Evolutionary conservation across 805 yeast genomes (phyloP).

Genomic region (Starmerella potacharoeniae): DNA sequence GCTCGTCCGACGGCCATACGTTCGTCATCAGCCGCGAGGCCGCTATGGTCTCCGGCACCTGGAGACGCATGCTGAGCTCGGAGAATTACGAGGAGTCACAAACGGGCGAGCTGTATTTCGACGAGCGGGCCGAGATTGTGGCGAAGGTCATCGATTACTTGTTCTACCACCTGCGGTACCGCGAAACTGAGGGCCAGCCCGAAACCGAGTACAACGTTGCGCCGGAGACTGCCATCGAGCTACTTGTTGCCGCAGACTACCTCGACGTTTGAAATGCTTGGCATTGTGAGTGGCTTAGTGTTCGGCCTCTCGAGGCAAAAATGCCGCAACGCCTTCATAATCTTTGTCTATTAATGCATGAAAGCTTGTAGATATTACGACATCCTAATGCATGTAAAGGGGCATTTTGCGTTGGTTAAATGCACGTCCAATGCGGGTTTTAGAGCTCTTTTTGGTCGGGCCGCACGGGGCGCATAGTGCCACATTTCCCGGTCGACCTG

Average conservation of each 20-base stretch:
- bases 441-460: too few species aligned
- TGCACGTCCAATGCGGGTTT: too few species aligned
- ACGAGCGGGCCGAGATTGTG: conserved; percentile 57
- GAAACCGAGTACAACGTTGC: conserved; percentile 63
- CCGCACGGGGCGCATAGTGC: too few species aligned
- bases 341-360: too few species aligned
- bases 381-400: too few species aligned
- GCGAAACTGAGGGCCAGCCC: conserved; percentile 23
- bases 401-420: too few species aligned
- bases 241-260: conserved; percentile 87
- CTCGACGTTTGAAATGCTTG: conserved; percentile 35
- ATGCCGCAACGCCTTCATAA: too few species aligned
- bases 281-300: too few species aligned
- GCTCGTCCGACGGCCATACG: conserved; percentile 60
- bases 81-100: conserved; percentile 47
- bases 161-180: conserved; percentile 61
- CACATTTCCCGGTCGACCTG: too few species aligned
- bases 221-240: conserved; percentile 84
- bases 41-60: conserved; percentile 60
- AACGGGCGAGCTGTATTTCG: conserved; percentile 42
- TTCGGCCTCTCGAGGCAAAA: too few species aligned
- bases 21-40: conserved; percentile 58
- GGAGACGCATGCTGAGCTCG: conserved; percentile 40
- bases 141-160: conserved; percentile 78
- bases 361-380: too few species aligned